phyloP scores from a whole-genome alignment of 2,329 filamentous ascomycete genomes.

The Escovopsis sp. region DNA sequence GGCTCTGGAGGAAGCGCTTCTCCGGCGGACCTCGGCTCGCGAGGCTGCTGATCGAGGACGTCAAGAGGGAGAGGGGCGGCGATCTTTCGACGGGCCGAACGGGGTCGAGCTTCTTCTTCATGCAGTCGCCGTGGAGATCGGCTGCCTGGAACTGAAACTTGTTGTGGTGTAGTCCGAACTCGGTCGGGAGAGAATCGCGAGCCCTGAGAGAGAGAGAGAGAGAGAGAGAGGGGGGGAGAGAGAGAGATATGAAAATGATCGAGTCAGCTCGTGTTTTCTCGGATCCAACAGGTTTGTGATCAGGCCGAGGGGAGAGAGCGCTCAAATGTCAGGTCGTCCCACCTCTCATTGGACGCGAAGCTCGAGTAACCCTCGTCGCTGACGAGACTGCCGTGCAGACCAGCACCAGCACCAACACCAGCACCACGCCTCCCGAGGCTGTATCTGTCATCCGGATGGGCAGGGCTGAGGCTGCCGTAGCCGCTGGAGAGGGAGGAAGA shows the following conservation, averaged over 20 bases:
- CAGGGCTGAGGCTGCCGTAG: constrained; percentile 25
- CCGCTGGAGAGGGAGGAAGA: constrained; percentile 18
- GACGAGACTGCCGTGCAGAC: constrained; percentile 13
- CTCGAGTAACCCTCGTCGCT: constrained; percentile 30
- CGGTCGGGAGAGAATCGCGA: constrained; percentile 24
- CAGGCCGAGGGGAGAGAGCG: no score
- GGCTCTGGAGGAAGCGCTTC: constrained; percentile 23
- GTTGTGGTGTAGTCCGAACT: constrained; percentile 35
- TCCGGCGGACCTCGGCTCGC: constrained; percentile 22
- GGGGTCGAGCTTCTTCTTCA: constrained; percentile 41
- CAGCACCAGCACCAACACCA: no score
- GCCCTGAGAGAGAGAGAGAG: no score
- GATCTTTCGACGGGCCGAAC: constrained; percentile 28
- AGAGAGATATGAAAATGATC: no score
- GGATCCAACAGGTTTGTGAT: no score
- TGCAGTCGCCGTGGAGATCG: constrained; percentile 31
- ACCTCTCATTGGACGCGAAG: constrained; percentile 25
- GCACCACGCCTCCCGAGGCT: constrained; percentile 18
- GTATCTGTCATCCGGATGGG: constrained; percentile 19
- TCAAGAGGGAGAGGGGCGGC: constrained; percentile 28
- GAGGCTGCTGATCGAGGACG: constrained; percentile 25
- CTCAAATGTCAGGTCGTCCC: no score
- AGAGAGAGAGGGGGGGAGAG: no score
- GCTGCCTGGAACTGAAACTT: constrained; percentile 32
- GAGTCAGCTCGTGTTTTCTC: no score